These are phyloP conservation scores for Phanerochaete carnosa DNA, from an alignment of 768 basidiomycete species.

Conservation along the genomic window DNA sequence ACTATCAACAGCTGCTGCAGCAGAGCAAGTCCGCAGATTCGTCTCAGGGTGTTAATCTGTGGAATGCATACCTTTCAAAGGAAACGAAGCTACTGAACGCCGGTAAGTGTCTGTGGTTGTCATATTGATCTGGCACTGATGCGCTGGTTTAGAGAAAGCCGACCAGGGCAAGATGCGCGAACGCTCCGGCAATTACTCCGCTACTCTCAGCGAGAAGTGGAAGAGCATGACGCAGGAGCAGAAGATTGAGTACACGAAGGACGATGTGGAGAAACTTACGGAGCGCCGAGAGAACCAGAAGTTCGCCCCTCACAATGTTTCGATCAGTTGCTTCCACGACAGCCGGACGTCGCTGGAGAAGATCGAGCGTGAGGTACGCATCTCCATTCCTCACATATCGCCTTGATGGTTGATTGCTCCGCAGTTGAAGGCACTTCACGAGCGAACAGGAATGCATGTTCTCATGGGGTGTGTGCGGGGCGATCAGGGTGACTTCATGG, in stretches of 20 bases:
- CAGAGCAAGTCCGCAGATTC: background rate
- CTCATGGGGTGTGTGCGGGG: background rate
- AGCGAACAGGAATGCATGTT: background rate
- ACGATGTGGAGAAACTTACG: background rate
- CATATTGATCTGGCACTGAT: background rate
- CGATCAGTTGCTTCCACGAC: slow-evolving; percentile 10
- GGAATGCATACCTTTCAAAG: slow-evolving; percentile 4
- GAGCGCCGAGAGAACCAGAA: slow-evolving; percentile 1
- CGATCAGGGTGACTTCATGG: background rate
- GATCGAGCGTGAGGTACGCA: background rate
- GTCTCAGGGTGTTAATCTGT: background rate
- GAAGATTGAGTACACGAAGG: background rate
- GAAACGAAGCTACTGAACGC: slow-evolving; percentile 1
- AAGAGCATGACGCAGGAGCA: background rate
- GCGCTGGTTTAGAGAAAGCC: background rate
- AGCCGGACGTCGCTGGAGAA: background rate
- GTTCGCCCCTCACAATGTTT: slow-evolving; percentile 2
- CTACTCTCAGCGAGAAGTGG: background rate
- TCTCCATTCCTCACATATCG: background rate
- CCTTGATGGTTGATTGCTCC: background rate
- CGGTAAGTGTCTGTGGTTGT: background rate
- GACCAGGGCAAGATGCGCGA: background rate
- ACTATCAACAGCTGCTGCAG: background rate
- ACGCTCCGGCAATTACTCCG: background rate
- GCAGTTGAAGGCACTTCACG: background rate